phyloP scores from a whole-genome alignment of 1,284 basidiomycete species.

The Malassezia dermatis region DNA sequence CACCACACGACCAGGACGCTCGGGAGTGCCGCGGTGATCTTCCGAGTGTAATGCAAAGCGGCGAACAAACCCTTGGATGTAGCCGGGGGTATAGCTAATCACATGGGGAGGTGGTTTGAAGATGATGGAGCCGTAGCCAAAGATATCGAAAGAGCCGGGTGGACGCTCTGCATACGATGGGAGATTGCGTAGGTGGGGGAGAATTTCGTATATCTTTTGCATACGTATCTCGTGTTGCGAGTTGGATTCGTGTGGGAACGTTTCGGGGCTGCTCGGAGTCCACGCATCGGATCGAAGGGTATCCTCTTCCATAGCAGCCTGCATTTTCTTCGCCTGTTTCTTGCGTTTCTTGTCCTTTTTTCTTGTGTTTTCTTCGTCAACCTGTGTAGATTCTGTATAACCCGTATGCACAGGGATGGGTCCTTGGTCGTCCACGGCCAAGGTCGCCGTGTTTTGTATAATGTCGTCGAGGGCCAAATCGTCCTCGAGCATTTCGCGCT shows the following conservation, averaged over 20 bases:
- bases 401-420: background rate
- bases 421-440: constrained; percentile 20
- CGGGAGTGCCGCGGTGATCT: constrained; percentile 56
- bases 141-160: constrained; percentile 36
- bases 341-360: constrained; percentile 36
- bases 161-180: constrained; percentile 18
- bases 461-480: constrained; percentile 5
- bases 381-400: constrained; percentile 7
- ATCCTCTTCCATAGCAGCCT: constrained; percentile 1
- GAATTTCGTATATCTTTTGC: background rate
- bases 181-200: constrained; percentile 12
- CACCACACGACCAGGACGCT: constrained; percentile 61
- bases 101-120: constrained; percentile 47
- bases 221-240: background rate
- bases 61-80: constrained; percentile 71
- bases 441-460: background rate
- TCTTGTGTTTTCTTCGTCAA: constrained; percentile 21
- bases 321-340: constrained; percentile 27
- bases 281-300: background rate
- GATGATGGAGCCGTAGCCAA: constrained; percentile 43
- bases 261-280: background rate
- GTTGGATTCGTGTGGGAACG: background rate
- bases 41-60: constrained; percentile 76
- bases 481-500: constrained; percentile 57
- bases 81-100: constrained; percentile 55